Percentiles rank a stretch among this genome's conserved stretches.
Evolutionary conservation across 805 yeast genomes (phyloP).

Genomic region (Suhomyces sp.): DNA sequence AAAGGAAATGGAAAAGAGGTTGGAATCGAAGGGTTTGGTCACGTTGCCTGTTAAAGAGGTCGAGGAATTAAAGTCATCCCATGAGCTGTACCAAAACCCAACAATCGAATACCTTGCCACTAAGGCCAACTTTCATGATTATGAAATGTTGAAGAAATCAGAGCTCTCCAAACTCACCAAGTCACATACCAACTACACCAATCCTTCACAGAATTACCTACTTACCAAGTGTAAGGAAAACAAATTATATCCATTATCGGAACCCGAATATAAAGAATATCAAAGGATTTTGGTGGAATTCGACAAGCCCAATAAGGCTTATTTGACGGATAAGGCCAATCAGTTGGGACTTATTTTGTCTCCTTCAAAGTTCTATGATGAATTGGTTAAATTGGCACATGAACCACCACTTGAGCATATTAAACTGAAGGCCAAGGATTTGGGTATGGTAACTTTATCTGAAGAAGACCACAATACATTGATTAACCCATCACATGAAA

Average conservation of each 20-base stretch:
- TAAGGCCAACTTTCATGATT: conserved; percentile 11
- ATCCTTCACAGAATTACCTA: conserved; percentile 28
- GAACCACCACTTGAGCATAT: conserved; percentile 26
- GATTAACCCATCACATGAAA: conserved; percentile 19
- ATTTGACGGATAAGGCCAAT: conserved; percentile 35
- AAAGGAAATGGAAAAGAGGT: conserved; percentile 32
- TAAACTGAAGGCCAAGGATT: conserved; percentile 18
- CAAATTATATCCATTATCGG: conserved; percentile 11
- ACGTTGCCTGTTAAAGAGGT: conserved; percentile 28
- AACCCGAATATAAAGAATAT: conserved; percentile 12
- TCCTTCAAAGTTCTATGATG: conserved; percentile 29
- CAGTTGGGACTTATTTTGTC: conserved; percentile 33
- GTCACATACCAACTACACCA: conserved; percentile 11
- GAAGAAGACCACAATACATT: conserved; percentile 4
- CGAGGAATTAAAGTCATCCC: conserved; percentile 13
- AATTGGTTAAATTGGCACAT: conserved; percentile 25
- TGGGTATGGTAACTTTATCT: conserved; percentile 9
- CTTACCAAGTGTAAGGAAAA: conserved; percentile 18
- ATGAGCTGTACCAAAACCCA: conserved; percentile 20
- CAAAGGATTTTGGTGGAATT: conserved; percentile 22
- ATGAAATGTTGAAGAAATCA: conserved; percentile 12
- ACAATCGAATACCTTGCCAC: conserved; percentile 20
- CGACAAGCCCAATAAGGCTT: conserved; percentile 34
- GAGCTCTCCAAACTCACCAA: conserved; percentile 18
- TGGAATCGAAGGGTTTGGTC: conserved; percentile 32